These are phyloP conservation scores for Silene uniflora DNA, from an alignment of 148 eudicot genomes.

Conservation along the genomic window DNA sequence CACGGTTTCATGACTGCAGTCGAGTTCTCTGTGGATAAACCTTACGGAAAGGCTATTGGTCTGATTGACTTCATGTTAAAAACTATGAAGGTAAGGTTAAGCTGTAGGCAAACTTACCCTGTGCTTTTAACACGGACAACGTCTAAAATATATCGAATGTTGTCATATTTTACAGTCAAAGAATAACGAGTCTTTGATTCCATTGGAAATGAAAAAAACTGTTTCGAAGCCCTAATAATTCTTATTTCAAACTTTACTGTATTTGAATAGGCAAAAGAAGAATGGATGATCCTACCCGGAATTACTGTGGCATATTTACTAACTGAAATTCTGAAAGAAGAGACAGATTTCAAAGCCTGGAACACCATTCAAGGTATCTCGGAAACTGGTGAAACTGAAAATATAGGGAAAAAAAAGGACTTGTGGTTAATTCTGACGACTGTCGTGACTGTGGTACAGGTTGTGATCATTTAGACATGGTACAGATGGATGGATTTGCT, in stretches of 20 bases:
- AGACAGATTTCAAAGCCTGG: conserved; percentile 3
- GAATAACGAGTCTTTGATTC: too few species aligned
- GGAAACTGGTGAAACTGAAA: too few species aligned
- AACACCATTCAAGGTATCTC: too few species aligned
- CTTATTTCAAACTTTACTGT: too few species aligned
- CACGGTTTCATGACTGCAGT: conserved; percentile 62
- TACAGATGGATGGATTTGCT: too few species aligned
- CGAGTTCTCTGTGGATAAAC: conserved; percentile 63
- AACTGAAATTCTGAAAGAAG: conserved; percentile 44
- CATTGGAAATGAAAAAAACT: neutral
- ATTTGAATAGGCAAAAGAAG: conserved; percentile 55
- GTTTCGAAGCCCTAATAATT: neutral
- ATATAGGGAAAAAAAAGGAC: too few species aligned
- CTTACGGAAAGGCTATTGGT: conserved; percentile 77
- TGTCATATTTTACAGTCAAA: neutral
- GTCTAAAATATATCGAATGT: too few species aligned
- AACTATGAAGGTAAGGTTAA: conserved; percentile 52
- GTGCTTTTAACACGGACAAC: too few species aligned
- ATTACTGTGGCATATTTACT: conserved; percentile 49
- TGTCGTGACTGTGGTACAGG: too few species aligned
- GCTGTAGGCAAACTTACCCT: too few species aligned
- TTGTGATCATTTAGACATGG: too few species aligned
- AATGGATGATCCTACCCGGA: conserved; percentile 59
- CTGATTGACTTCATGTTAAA: conserved; percentile 63
- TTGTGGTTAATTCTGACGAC: too few species aligned